Conservation (phyloP, 116 monocot species). For the Thalassia testudinum region DNA sequence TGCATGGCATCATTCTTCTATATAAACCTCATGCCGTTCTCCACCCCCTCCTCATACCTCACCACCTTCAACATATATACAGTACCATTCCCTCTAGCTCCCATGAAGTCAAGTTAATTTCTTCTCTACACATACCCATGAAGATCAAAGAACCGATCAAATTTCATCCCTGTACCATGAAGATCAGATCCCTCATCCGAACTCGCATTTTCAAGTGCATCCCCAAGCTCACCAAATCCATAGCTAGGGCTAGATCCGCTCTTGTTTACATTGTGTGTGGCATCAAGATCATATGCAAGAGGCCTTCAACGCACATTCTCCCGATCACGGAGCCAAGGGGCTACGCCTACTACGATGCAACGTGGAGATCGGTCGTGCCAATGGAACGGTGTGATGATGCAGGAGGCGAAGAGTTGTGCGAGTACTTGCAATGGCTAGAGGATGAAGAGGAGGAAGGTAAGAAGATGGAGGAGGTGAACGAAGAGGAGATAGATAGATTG, state of each 20-base stretch:
- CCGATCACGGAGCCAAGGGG: constrained; percentile 27
- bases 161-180: constrained; percentile 5
- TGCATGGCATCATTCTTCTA: too few species aligned
- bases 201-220: constrained; percentile 21
- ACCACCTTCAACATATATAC: too few species aligned
- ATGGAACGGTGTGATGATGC: constrained; percentile 4
- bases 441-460: background rate
- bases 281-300: constrained; percentile 16
- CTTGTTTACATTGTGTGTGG: constrained; percentile 7
- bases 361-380: constrained; percentile 45
- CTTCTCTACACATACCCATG: too few species aligned
- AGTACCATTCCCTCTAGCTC: too few species aligned
- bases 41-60: too few species aligned
- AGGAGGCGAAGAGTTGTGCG: constrained; percentile 18
- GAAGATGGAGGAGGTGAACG: constrained; percentile 3
- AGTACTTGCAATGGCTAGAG: constrained; percentile 63
- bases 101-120: too few species aligned
- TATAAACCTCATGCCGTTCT: too few species aligned
- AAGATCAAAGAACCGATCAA: too few species aligned
- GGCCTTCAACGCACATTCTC: constrained; percentile 37
- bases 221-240: constrained; percentile 15
- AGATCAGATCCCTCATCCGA: constrained; percentile 38
- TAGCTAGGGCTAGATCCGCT: constrained; percentile 23
- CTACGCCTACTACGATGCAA: constrained; percentile 32
- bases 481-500: constrained; percentile 47